These are phyloP conservation scores for Globisporangium uncinulatum DNA, from an alignment of 352 stramenopile genomes.

Conservation along the genomic window DNA sequence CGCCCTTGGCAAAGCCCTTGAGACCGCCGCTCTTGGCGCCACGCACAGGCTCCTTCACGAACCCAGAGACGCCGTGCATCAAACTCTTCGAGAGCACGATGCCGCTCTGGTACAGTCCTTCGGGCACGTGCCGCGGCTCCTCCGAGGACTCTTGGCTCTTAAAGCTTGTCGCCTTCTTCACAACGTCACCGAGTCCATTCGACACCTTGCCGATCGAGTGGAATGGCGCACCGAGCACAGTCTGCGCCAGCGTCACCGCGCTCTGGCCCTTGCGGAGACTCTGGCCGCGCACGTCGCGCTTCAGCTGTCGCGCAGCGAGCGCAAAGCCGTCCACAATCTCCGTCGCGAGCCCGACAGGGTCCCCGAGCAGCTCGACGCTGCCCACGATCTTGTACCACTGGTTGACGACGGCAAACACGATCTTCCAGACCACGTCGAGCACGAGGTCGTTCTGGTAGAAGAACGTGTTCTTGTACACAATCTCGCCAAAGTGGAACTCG, in stretches of 20 bases:
- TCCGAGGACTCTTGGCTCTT: slow-evolving; percentile 70
- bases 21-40: slow-evolving; percentile 65
- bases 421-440: slow-evolving; percentile 63
- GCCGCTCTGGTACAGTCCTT: slow-evolving; percentile 69
- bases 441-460: slow-evolving; percentile 85
- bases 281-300: slow-evolving; percentile 74
- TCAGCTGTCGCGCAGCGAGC: slow-evolving; percentile 68
- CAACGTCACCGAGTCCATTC: slow-evolving; percentile 77
- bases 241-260: slow-evolving; percentile 74
- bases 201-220: slow-evolving; percentile 77
- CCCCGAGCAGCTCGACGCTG: slow-evolving; percentile 78
- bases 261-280: slow-evolving; percentile 79
- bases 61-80: slow-evolving; percentile 63
- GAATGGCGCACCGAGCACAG: slow-evolving; percentile 70
- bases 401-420: slow-evolving; percentile 65
- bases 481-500: slow-evolving; percentile 71
- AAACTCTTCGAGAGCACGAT: slow-evolving; percentile 77
- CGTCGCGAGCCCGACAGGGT: slow-evolving; percentile 75
- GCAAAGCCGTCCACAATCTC: slow-evolving; percentile 86
- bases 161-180: slow-evolving; percentile 82
- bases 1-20: slow-evolving; percentile 79
- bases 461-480: slow-evolving; percentile 73
- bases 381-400: slow-evolving; percentile 90
- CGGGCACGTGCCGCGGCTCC: slow-evolving; percentile 67
- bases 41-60: slow-evolving; percentile 79